Evolutionary conservation across 2,329 filamentous ascomycete genomes (phyloP), one percentile per base, ranked within the genome.

Genomic region (Trichothecium sympodiale): DNA sequence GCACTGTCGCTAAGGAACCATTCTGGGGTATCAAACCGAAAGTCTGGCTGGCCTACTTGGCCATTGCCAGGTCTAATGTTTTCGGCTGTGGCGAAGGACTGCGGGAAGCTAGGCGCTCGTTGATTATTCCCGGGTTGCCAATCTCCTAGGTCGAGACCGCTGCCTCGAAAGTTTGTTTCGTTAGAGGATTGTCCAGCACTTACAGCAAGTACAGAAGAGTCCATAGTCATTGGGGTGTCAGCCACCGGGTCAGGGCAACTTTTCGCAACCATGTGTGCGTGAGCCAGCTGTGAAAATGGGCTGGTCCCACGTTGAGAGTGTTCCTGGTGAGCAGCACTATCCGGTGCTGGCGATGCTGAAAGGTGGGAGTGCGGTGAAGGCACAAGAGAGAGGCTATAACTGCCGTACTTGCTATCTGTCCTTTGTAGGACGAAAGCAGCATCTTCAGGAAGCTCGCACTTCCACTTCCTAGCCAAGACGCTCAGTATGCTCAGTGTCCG

Each of bases 401-500:
- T 72, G 2, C 85, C 86, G 57, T 83, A 94, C 57, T 81, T 89
- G 31, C 74, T 67, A 50, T 93, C 84, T 2, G 85, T 82, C 26
- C 86, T 74, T 33, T 77, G 67, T n/a, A 96, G 70, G 2, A 93
- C 77, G 2, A 70, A 61, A 0, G 74, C 69, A 0, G 88, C 89
- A 56, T 96, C 89, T 40, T 85, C 80, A 0, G 91, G 89, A 8
- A 96, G 59, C 38, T 86, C 78, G 30, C 94, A 80, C 14, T 80
- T 80, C 88, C 91, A 96, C 49, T 91, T 91, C n/a, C 78, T 74
- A 1, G 82, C 81, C 10, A 94, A 74, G 4, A 93, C 77, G 45
- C 82, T 87, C 30, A 98, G 67, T 33, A 96, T 94, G 40, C 78
- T 77, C 6, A 96, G 67, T 0, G 88, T 89, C 10, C 89, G 74